Conservation (phyloP, 148 eudicot genomes). For the Euryodendron excelsum region DNA sequence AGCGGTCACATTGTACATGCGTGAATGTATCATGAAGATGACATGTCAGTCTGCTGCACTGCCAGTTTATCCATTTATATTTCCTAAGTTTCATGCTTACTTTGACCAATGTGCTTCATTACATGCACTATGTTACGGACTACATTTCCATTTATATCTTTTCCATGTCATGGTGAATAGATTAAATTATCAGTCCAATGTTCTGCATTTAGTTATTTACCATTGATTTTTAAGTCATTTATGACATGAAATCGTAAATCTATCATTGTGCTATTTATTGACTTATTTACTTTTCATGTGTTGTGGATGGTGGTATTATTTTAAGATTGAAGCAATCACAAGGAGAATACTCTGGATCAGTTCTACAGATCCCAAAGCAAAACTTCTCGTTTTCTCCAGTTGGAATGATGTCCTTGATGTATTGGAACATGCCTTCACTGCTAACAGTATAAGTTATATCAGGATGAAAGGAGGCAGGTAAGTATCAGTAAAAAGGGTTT, state of each 20-base stretch:
- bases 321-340: conserved; percentile 87
- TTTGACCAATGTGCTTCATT: not conserved
- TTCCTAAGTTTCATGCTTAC: not conserved
- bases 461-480: conserved; percentile 97
- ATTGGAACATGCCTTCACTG: conserved; percentile 77
- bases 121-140: not conserved
- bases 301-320: not conserved
- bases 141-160: not conserved
- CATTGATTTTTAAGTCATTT: not conserved
- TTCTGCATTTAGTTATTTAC: not conserved
- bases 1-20: not conserved
- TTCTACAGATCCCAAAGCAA: conserved; percentile 61
- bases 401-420: conserved; percentile 98
- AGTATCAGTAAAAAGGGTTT: not conserved
- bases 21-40: not conserved
- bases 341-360: conserved; percentile 84
- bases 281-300: not conserved
- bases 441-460: conserved; percentile 68
- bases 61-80: not conserved
- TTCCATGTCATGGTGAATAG: not conserved
- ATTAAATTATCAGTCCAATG: not conserved
- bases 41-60: not conserved
- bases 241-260: not conserved
- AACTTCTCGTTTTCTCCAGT: conserved; percentile 91
- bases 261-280: not conserved